Percentiles rank a stretch among this genome's conserved stretches.
phyloP scores from a whole-genome alignment of 176 grass and related monocot species.

The Miscanthus lutarioriparius region DNA sequence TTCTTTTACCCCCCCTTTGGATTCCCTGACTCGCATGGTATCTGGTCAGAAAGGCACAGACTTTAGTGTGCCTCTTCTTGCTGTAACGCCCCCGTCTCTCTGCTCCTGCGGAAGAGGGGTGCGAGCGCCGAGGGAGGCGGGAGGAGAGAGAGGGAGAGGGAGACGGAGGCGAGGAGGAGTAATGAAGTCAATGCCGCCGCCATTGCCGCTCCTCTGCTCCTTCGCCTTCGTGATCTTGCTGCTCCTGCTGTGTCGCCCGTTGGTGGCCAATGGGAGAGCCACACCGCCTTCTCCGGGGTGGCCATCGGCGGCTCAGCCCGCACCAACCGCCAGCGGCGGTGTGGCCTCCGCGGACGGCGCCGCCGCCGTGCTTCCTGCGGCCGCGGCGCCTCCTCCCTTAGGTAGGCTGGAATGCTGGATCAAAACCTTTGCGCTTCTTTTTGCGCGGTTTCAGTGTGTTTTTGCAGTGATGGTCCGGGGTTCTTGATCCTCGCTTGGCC shows the following conservation, averaged over 20 bases:
- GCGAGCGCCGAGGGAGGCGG: neutral
- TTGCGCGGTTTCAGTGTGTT: neutral
- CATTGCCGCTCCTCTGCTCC: constrained; percentile 34
- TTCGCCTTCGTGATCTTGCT: constrained; percentile 10
- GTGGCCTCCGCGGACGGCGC: neutral
- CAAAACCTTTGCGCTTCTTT: neutral
- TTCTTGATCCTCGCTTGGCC: neutral
- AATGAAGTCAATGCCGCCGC: constrained; percentile 45
- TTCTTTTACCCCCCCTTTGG: neutral
- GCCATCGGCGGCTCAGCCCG: neutral
- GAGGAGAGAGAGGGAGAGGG: neutral
- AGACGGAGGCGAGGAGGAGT: neutral
- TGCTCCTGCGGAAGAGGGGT: neutral
- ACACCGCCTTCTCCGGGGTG: neutral
- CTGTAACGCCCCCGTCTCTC: constrained; percentile 10
- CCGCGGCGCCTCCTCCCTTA: constrained; percentile 9
- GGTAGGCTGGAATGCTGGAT: constrained; percentile 28
- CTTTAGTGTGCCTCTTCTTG: constrained; percentile 34
- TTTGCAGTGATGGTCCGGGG: neutral
- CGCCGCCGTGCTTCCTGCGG: neutral
- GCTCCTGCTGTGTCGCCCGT: constrained; percentile 32
- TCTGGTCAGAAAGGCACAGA: constrained; percentile 39
- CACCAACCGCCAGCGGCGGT: neutral
- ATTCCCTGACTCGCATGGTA: constrained; percentile 56
- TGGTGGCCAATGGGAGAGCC: constrained; percentile 31